Evolutionary conservation across 306 rosid genomes (phyloP).

Genomic region (Ormosia emarginata): DNA sequence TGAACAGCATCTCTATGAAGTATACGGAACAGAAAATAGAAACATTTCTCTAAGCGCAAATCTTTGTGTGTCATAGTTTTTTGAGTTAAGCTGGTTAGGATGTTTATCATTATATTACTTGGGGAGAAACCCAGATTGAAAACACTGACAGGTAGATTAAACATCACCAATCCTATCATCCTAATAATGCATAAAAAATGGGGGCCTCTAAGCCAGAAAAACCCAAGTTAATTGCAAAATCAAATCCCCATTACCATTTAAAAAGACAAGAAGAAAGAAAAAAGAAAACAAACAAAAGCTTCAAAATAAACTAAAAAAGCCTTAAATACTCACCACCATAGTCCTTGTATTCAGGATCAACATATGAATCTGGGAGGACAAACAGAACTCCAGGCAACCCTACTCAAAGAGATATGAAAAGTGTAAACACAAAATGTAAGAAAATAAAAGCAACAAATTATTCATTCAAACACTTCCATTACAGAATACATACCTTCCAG

Average conservation of each 20-base stretch:
- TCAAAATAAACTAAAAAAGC: not conserved
- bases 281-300: not conserved
- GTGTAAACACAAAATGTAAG: not conserved
- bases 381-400: constrained; percentile 85
- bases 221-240: not conserved
- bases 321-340: constrained; percentile 67
- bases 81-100: no score
- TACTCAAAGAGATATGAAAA: constrained; percentile 7
- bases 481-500: constrained; percentile 65
- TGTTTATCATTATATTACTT: not conserved
- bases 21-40: not conserved
- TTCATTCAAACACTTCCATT: not conserved
- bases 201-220: not conserved
- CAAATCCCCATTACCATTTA: not conserved
- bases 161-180: not conserved
- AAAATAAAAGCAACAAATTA: not conserved
- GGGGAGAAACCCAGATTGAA: not conserved
- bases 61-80: not conserved
- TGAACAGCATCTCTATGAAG: not conserved
- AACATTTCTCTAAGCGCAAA: not conserved
- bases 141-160: not conserved
- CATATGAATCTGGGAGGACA: constrained; percentile 90
- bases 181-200: not conserved
- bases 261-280: not conserved
- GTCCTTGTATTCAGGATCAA: constrained; percentile 85